Percentiles rank a stretch among this genome's conserved stretches.
Evolutionary conservation across 192 early-diverging fungal species (phyloP).

Genomic region (Helicostylum pulchrum): DNA sequence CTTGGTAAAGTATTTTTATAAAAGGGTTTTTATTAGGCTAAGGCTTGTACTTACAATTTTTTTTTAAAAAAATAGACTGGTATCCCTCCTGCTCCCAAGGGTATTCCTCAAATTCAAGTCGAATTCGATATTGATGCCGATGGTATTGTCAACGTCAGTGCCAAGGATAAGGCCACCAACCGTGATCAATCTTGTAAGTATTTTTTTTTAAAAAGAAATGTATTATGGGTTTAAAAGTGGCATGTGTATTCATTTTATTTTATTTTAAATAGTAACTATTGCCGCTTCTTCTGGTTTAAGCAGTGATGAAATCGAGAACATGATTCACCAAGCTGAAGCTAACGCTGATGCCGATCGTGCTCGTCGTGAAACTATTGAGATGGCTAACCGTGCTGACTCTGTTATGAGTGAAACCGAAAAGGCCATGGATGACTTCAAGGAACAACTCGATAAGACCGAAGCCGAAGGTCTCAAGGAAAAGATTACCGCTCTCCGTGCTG

Average conservation of each 20-base stretch:
- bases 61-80: constrained; percentile 42
- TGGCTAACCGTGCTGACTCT: constrained; percentile 87
- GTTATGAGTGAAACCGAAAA: constrained; percentile 93
- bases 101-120: constrained; percentile 96
- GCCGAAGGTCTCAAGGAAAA: constrained; percentile 80
- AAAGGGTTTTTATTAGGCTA: not conserved
- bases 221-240: not conserved
- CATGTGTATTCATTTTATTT: not conserved
- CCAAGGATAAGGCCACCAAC: constrained; percentile 95
- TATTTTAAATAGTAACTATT: constrained; percentile 65
- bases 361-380: constrained; percentile 94
- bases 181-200: constrained; percentile 76
- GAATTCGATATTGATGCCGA: constrained; percentile 99
- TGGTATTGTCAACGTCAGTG: constrained; percentile 96
- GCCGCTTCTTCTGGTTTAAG: constrained; percentile 92
- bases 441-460: constrained; percentile 86
- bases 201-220: not conserved
- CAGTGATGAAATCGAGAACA: constrained; percentile 94
- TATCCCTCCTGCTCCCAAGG: constrained; percentile 95
- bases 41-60: not conserved
- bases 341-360: constrained; percentile 92
- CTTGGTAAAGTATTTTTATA: constrained; percentile 47
- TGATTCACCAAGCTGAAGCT: constrained; percentile 89
- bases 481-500: constrained; percentile 79
- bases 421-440: constrained; percentile 95